These are phyloP conservation scores for Syzygium malaccense DNA, from an alignment of 441 rosid genomes.

Conservation along the genomic window DNA sequence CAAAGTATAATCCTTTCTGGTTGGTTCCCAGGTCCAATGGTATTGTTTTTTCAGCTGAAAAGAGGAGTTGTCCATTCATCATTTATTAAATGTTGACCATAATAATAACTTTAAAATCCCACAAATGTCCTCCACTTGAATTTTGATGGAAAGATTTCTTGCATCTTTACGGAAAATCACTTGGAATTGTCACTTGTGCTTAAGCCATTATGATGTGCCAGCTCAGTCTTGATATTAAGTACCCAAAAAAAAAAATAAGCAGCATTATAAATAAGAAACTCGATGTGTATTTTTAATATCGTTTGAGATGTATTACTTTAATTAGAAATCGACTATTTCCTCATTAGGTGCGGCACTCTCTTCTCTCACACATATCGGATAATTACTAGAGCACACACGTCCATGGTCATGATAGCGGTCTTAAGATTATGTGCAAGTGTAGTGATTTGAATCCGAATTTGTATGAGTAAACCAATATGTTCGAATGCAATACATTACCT, in stretches of 20 bases:
- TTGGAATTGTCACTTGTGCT: neutral
- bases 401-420: neutral
- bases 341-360: neutral
- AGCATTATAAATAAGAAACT: neutral
- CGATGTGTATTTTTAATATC: neutral
- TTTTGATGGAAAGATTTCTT: neutral
- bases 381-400: neutral
- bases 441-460: neutral
- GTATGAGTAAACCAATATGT: neutral
- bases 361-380: neutral
- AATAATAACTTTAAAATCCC: neutral
- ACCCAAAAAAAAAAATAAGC: neutral
- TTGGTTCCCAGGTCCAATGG: neutral
- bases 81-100: neutral
- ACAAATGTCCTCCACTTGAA: neutral
- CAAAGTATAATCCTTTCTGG: conserved; percentile 4
- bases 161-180: neutral
- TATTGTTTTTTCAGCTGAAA: neutral
- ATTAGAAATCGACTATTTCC: neutral
- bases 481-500: neutral
- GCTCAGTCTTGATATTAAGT: neutral
- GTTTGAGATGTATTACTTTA: neutral
- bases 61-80: neutral
- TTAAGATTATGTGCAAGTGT: neutral
- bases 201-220: neutral